Evolutionary conservation across 352 stramenopile genomes (phyloP).

Genomic region (Phytopythium mirpurense): DNA sequence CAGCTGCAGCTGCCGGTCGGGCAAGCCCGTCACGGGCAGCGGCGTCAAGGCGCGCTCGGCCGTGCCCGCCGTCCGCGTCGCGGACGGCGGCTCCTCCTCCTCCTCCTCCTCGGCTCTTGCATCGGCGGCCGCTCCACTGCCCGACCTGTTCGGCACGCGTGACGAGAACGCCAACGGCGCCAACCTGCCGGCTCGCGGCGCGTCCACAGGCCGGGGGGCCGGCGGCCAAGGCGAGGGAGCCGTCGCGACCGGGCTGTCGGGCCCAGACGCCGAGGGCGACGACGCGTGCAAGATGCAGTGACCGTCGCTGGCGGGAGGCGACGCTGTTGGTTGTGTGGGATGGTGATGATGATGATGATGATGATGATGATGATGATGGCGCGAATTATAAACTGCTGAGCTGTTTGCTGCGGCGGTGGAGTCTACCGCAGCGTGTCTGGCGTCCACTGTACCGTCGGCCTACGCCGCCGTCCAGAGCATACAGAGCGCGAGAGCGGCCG

Average conservation of each 20-base stretch:
- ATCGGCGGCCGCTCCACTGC: background rate
- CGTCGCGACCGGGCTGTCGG: constrained; percentile 24
- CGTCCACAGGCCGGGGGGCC: no score
- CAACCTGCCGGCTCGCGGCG: constrained; percentile 9
- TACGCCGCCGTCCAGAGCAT: background rate
- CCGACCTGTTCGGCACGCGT: constrained; percentile 6
- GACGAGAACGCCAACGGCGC: constrained; percentile 30
- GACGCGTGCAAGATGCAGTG: constrained; percentile 68
- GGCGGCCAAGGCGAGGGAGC: no score
- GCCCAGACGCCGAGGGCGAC: constrained; percentile 39
- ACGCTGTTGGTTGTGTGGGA: constrained; percentile 1
- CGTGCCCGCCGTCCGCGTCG: constrained; percentile 25
- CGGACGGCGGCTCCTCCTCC: background rate
- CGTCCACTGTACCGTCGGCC: no score
- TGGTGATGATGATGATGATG: constrained; percentile 3
- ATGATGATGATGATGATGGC: no score
- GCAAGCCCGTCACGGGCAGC: constrained; percentile 13
- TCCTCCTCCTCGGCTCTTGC: background rate
- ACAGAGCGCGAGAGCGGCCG: background rate
- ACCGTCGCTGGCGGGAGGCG: constrained; percentile 9
- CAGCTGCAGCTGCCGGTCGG: constrained; percentile 63
- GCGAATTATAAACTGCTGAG: no score
- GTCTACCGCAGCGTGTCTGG: no score
- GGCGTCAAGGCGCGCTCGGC: constrained; percentile 43
- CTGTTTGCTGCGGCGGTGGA: no score